phyloP scores from a whole-genome alignment of 768 basidiomycete species.

The Hypholoma sublateritium region DNA sequence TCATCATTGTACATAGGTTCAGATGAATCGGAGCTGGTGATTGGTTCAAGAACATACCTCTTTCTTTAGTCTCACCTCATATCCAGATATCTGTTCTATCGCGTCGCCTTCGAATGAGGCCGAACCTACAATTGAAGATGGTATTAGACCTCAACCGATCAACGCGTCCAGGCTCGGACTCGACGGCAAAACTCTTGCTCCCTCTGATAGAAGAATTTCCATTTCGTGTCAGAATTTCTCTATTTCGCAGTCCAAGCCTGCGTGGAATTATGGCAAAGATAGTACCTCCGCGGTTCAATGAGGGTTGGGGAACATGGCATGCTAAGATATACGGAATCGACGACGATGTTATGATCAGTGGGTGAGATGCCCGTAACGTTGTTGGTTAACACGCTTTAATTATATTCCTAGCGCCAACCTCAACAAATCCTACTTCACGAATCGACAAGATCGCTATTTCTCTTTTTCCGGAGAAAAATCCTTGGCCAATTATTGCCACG shows the following conservation, averaged over 20 bases:
- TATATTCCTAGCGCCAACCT: slow-evolving; percentile 75
- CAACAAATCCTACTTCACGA: slow-evolving; percentile 88
- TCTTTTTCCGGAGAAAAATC: slow-evolving; percentile 59
- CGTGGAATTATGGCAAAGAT: slow-evolving; percentile 70
- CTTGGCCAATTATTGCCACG: slow-evolving; percentile 81
- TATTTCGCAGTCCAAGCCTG: slow-evolving; percentile 89
- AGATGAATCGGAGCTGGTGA: slow-evolving; percentile 75
- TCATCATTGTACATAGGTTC: slow-evolving; percentile 89
- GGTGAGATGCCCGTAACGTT: slow-evolving; percentile 47
- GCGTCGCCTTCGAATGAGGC: slow-evolving; percentile 55
- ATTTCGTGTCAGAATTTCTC: slow-evolving; percentile 67
- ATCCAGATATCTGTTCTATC: slow-evolving; percentile 73
- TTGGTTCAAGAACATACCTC: slow-evolving; percentile 38
- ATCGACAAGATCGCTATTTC: slow-evolving; percentile 94
- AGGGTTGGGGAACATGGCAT: slow-evolving; percentile 99
- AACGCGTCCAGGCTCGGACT: slow-evolving; percentile 69
- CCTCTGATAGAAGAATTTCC: slow-evolving; percentile 76
- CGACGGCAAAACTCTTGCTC: slow-evolving; percentile 65
- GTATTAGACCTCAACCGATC: slow-evolving; percentile 82
- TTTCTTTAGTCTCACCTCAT: neutral
- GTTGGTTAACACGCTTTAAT: neutral
- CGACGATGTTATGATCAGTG: slow-evolving; percentile 89
- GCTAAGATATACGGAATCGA: slow-evolving; percentile 95
- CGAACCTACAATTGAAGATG: slow-evolving; percentile 64
- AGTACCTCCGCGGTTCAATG: slow-evolving; percentile 92